Conservation (phyloP, 495 filamentous ascomycete species). For the Aspergillus heteromorphus region DNA sequence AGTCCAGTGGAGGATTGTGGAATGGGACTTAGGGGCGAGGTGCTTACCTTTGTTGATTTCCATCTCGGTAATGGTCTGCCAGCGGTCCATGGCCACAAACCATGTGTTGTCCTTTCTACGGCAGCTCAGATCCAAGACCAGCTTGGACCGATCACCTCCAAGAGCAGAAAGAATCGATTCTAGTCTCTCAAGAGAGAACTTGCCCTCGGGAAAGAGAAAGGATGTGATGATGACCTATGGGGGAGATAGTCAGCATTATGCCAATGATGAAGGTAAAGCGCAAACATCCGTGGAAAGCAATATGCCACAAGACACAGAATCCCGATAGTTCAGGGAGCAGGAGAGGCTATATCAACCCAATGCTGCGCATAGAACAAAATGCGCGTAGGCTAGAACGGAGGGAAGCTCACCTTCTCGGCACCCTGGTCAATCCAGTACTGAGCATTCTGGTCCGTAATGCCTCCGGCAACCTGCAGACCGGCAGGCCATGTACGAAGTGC, state of each 20-base stretch:
- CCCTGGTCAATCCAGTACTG: constrained; percentile 78
- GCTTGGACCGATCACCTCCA: constrained; percentile 65
- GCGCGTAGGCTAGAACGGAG: background rate
- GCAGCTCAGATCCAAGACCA: constrained; percentile 94
- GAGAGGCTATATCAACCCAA: background rate
- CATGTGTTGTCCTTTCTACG: constrained; percentile 67
- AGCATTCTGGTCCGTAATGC: constrained; percentile 82
- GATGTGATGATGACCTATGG: constrained; percentile 84
- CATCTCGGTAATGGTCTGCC: constrained; percentile 96
- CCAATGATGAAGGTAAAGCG: background rate
- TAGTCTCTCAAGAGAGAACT: constrained; percentile 69
- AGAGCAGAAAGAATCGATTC: constrained; percentile 65
- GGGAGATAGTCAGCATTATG: background rate
- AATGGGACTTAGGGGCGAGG: background rate
- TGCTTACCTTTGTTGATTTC: constrained; percentile 74
- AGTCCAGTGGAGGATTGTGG: background rate
- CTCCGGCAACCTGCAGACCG: constrained; percentile 82
- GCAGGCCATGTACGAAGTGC: constrained; percentile 71
- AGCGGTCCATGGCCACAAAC: constrained; percentile 97
- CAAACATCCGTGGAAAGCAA: no score
- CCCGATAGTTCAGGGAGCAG: background rate
- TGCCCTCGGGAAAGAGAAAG: constrained; percentile 76
- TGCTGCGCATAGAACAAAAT: background rate
- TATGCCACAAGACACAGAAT: no score
- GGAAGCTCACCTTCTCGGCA: constrained; percentile 72